phyloP scores from a whole-genome alignment of 768 basidiomycete genomes.

The Lactifluus pinguis region DNA sequence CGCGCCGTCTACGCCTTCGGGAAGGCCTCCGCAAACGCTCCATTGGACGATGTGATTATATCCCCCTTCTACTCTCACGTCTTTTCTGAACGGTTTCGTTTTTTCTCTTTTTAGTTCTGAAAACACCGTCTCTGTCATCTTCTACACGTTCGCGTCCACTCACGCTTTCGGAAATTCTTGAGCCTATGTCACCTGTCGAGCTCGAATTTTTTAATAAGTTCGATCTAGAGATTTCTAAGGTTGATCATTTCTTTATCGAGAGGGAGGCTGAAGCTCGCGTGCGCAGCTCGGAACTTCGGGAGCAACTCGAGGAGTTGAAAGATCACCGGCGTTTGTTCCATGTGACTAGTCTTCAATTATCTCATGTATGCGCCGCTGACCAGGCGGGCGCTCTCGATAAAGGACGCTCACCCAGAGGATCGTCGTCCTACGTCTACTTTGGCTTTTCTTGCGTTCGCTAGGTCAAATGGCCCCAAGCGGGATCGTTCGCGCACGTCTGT shows the following conservation, averaged over 20 bases:
- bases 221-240: slow-evolving; percentile 74
- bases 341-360: not conserved
- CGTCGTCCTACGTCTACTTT: not conserved
- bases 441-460: not conserved
- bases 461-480: not conserved
- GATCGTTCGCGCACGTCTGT: not conserved
- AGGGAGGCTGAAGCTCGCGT: slow-evolving; percentile 55
- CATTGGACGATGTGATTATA: slow-evolving; percentile 1
- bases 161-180: slow-evolving; percentile 34
- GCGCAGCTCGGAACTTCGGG: slow-evolving; percentile 27
- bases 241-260: slow-evolving; percentile 73
- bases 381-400: not conserved
- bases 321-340: slow-evolving; percentile 12
- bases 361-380: not conserved
- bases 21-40: slow-evolving; percentile 8
- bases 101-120: not conserved
- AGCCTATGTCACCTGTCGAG: slow-evolving; percentile 51
- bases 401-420: slow-evolving; percentile 10
- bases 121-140: not conserved
- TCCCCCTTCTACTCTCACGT: not conserved
- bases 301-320: slow-evolving; percentile 14
- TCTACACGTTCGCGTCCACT: not conserved
- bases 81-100: not conserved
- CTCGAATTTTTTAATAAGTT: slow-evolving; percentile 66
- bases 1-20: not conserved